These are phyloP conservation scores for Evernia prunastri DNA, from an alignment of 495 filamentous ascomycete genomes.

Conservation along the genomic window DNA sequence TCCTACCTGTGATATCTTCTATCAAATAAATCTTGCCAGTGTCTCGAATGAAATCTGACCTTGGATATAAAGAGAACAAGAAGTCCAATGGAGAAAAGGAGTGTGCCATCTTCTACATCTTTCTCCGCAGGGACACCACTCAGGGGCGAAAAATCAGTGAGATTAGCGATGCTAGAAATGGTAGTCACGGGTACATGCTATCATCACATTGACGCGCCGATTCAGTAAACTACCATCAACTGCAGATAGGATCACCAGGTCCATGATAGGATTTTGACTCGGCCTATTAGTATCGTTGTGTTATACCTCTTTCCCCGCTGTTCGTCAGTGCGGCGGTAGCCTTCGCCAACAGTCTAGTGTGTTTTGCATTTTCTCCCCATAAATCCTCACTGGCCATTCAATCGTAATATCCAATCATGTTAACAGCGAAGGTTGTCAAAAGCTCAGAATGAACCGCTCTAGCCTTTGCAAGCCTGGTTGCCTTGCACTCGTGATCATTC, in stretches of 20 bases:
- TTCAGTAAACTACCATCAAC: not conserved
- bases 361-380: not conserved
- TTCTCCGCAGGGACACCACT: not conserved
- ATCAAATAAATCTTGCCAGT: not conserved
- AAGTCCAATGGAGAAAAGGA: not conserved
- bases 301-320: not conserved
- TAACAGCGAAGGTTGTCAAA: not conserved
- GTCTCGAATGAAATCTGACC: not conserved
- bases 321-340: not conserved
- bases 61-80: not conserved
- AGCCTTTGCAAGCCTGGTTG: not conserved
- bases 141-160: not conserved
- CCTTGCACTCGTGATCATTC: not conserved
- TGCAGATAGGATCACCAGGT: not conserved
- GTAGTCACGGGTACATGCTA: not conserved
- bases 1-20: not conserved
- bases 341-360: not conserved
- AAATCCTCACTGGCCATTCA: not conserved
- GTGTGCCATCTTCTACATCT: not conserved
- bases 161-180: not conserved
- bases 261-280: not conserved
- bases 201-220: not conserved
- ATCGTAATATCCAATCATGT: not conserved
- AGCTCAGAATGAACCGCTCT: not conserved
- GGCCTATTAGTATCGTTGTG: not conserved